Evolutionary conservation across 495 filamentous ascomycete genomes (phyloP), one percentile per base, ranked within the genome.

Genomic region (Xylaria venustula): DNA sequence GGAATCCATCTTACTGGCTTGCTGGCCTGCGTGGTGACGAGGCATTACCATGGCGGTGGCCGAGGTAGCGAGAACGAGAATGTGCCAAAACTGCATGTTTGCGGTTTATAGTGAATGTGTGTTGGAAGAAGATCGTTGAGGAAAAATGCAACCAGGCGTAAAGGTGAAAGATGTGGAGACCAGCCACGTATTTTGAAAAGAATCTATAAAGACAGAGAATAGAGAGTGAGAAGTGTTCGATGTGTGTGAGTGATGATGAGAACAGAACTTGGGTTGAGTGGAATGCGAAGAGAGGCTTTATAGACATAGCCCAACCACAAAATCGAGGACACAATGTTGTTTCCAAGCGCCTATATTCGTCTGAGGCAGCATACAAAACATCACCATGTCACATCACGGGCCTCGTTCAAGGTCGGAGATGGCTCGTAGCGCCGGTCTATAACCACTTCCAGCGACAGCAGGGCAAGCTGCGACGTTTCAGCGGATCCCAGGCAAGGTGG

Each of bases 21-120:
- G 45, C 50, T 67, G 56, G 17, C 67, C 67, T 9, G 55, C 52
- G 41, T 70, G 67, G 41, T 70, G 67, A 28, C 67, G 67, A 54
- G 67, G 67, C 60, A 67, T 20, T 2, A 67, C 67, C 62, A 67
- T 17, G 36, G 67, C 67, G 25, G 58, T 59, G 40, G 67, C 62
- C 54, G 67, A 32, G n/a, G 67, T 67, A 37, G 67, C 67, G 22
- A 70, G 65, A 34, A 70, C 37, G 36, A 70, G 62, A 44, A 70
- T 67, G 42, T 56, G 32, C 56, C 67, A 48, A 57, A 67, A 70
- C 59, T 70, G 67, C 67, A 70, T 70, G 42, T 19, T 56, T 56
- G 9, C 54, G 54, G 26, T 22, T 44, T 47, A n/a, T 56, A 47
- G 40, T 37, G 19, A 34, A n/a, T 34, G 17, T 46, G n/a, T 23